Percentiles rank a stretch among this genome's conserved stretches.
phyloP scores from a whole-genome alignment of 1,139 yeast genomes.

The Taiozyma sp. region DNA sequence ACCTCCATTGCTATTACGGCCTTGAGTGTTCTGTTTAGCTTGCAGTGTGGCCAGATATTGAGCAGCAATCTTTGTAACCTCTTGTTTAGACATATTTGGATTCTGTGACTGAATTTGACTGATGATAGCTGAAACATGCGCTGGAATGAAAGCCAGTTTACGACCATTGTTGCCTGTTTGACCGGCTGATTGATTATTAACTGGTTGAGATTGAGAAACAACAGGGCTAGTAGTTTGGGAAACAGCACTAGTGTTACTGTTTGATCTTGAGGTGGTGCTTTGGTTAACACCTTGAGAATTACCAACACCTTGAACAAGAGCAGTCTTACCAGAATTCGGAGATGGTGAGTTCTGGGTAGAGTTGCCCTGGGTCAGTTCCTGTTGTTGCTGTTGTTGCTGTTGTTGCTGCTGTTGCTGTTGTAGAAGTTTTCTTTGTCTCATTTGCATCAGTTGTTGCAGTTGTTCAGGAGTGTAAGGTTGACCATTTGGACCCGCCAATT shows the following conservation, averaged over 20 bases:
- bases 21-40: slow-evolving; percentile 34
- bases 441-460: slow-evolving; percentile 25
- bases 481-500: slow-evolving; percentile 14
- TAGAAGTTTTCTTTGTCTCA: slow-evolving; percentile 29
- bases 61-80: slow-evolving; percentile 68
- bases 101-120: slow-evolving; percentile 64
- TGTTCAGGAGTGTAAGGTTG: slow-evolving; percentile 21
- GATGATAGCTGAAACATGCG: slow-evolving; percentile 66
- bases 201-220: slow-evolving; percentile 1
- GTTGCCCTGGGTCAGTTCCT: background rate
- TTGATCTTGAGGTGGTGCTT: slow-evolving; percentile 18
- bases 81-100: slow-evolving; percentile 63
- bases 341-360: slow-evolving; percentile 15
- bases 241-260: slow-evolving; percentile 15
- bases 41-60: slow-evolving; percentile 58
- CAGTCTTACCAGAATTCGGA: slow-evolving; percentile 17
- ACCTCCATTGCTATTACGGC: slow-evolving; percentile 6
- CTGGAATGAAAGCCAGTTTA: slow-evolving; percentile 38
- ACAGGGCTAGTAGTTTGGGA: slow-evolving; percentile 8
- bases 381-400: slow-evolving; percentile 14
- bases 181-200: background rate
- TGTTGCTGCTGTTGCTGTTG: slow-evolving; percentile 22
- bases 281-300: slow-evolving; percentile 7
- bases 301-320: slow-evolving; percentile 10
- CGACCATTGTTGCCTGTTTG: slow-evolving; percentile 19